Evolutionary conservation across 192 early-diverging fungal genomes (phyloP), one percentile per base, ranked within the genome.

Genomic region (Podila clonocystis): DNA sequence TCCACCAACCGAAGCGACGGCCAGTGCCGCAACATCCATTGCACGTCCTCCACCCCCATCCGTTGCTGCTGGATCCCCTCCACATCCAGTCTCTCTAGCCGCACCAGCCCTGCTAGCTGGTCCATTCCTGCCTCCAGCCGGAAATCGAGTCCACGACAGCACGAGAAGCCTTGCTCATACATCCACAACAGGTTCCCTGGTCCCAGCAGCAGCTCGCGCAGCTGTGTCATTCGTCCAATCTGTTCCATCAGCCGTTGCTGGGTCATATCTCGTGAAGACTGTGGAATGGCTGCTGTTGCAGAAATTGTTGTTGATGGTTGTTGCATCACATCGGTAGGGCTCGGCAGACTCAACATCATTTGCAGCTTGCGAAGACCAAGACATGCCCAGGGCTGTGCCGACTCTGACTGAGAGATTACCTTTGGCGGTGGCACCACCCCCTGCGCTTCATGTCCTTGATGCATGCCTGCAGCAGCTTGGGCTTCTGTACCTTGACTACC

Each of bases 21-120:
- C 68, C 68, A 70, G 22, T 70, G 38, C 41, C 61, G 58, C 59
- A 70, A 22, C 68, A 70, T 70, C 68, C 68, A 70, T 22, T 50
- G 26, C 28, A 70, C 30, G 22, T 70, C 68, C 29, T 30, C 13
- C 31, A 29, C 59, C 12, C 24, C 29, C 58, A 70, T 33, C 22
- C 22, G 59, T 41, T 70, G 68, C 38, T 62, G 45, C 38, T 62
- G 45, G 29, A 70, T 70, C 9, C 66, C 66, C 30, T 67, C 66
- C 49, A 67, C 15, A 28, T 67, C 50, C 33, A 67, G 22, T 15
- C 50, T 24, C 50, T 67, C 52, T n/a, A 67, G 13, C 15, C 33
- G 30, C 2, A n/a, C 31, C 4, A 67, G 13, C 2, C 66, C 52
- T 3, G 30, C 28, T 7, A 67, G n/a, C n/a, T 67, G 29, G 11